Percentiles rank a stretch among this genome's conserved stretches.
phyloP scores from a whole-genome alignment of 2,329 filamentous ascomycete species.

The Xylariaceae sp. region DNA sequence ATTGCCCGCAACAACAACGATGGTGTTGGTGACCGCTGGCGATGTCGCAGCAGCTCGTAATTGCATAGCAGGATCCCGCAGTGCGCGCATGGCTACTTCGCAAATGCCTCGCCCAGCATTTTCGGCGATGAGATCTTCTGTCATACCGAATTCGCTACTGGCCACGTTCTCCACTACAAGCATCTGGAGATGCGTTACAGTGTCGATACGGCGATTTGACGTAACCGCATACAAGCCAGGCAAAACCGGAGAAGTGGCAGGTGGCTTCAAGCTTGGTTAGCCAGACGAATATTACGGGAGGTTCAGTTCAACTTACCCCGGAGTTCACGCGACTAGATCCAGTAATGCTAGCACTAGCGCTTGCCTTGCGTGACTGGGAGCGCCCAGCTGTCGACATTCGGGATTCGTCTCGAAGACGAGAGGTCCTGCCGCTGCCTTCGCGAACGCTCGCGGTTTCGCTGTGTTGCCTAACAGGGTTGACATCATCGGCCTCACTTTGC shows the following conservation, averaged over 20 bases:
- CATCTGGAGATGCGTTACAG: slow-evolving; percentile 75
- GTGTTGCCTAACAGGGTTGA: slow-evolving; percentile 39
- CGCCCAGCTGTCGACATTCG: slow-evolving; percentile 47
- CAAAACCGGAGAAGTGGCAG: slow-evolving; percentile 24
- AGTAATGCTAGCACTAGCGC: slow-evolving; percentile 32
- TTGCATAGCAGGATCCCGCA: slow-evolving; percentile 59
- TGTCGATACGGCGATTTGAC: slow-evolving; percentile 56
- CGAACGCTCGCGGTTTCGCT: slow-evolving; percentile 46
- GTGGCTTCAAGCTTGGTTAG: slow-evolving; percentile 32
- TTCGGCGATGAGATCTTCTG: slow-evolving; percentile 86
- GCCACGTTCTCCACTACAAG: slow-evolving; percentile 89
- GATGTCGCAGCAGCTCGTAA: slow-evolving; percentile 42
- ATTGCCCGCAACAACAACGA: slow-evolving; percentile 88
- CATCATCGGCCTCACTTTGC: slow-evolving; percentile 72
- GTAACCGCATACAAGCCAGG: slow-evolving; percentile 51
- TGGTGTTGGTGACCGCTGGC: slow-evolving; percentile 36
- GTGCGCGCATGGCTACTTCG: slow-evolving; percentile 69
- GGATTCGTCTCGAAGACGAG: slow-evolving; percentile 49
- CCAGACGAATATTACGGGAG: not conserved
- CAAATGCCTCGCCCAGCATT: slow-evolving; percentile 87
- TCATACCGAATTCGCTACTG: slow-evolving; percentile 78
- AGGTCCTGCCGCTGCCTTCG: slow-evolving; percentile 49
- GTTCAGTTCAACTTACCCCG: slow-evolving; percentile 32
- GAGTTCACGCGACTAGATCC: slow-evolving; percentile 40
- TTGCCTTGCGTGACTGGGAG: slow-evolving; percentile 57